Conservation (phyloP, 208 protist genomes). For the Leishmania martiniquensis region DNA sequence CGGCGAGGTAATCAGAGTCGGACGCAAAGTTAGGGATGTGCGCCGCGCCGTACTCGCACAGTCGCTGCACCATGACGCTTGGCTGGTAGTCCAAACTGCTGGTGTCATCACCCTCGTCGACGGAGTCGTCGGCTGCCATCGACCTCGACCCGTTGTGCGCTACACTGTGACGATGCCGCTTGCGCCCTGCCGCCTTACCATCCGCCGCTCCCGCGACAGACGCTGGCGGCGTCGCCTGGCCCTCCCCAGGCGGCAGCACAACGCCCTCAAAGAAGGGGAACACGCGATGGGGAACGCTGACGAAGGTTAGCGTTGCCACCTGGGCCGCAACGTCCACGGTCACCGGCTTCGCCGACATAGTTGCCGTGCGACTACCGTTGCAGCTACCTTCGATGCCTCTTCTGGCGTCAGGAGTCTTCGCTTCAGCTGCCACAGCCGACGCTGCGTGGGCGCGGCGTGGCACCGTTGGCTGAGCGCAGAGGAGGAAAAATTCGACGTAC, state of each 20-base stretch:
- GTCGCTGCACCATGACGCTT: constrained; percentile 20
- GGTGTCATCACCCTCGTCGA: background rate
- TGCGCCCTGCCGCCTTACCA: background rate
- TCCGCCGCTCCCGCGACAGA: background rate
- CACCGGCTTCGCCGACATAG: background rate
- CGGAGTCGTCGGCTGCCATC: background rate
- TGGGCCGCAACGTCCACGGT: constrained; percentile 2
- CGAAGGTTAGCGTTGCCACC: constrained; percentile 17
- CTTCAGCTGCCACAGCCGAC: background rate
- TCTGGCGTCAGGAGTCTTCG: background rate
- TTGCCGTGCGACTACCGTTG: background rate
- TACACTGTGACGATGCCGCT: constrained; percentile 2
- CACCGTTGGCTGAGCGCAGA: constrained; percentile 6
- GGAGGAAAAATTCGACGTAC: constrained; percentile 49
- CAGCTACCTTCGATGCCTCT: background rate
- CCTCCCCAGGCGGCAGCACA: background rate
- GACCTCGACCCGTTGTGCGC: background rate
- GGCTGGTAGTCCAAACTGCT: background rate
- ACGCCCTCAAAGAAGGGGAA: constrained; percentile 11
- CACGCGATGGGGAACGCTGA: constrained; percentile 21
- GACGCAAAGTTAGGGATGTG: constrained; percentile 49
- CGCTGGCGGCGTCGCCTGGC: background rate
- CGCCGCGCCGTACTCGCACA: constrained; percentile 28
- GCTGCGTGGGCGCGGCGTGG: background rate
- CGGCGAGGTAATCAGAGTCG: constrained; percentile 71